A percentile compares a stretch with the other conserved stretches of the same genome.
phyloP scores from a whole-genome alignment of 805 yeast genomes.

The Cyberlindnera japonica region DNA sequence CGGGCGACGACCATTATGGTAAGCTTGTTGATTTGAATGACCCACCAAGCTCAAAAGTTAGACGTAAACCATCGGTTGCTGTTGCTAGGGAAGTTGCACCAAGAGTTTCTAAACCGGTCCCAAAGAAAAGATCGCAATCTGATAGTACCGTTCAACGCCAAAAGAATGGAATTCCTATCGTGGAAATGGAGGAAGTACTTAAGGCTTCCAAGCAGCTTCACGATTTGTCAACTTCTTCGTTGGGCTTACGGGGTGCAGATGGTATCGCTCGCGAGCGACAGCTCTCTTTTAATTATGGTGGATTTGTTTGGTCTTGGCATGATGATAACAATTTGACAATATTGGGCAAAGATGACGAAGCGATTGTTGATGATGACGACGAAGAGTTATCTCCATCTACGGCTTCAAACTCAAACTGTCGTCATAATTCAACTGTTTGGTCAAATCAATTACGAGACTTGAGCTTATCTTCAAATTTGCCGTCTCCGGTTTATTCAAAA shows the following conservation, averaged over 20 bases:
- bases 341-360: conserved; percentile 22
- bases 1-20: conserved; percentile 23
- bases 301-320: conserved; percentile 27
- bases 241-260: conserved; percentile 2
- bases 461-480: not conserved
- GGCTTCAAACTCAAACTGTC: not conserved
- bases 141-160: conserved; percentile 12
- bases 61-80: conserved; percentile 8
- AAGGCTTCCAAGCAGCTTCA: conserved; percentile 29
- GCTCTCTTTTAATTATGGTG: conserved; percentile 27
- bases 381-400: not conserved
- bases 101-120: conserved; percentile 5
- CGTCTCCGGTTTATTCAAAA: not conserved
- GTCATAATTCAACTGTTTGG: conserved; percentile 2
- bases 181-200: conserved; percentile 27
- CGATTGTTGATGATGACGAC: conserved; percentile 6
- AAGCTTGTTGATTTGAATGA: conserved; percentile 20
- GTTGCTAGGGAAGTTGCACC: not conserved
- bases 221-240: conserved; percentile 18
- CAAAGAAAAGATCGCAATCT: conserved; percentile 23
- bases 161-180: conserved; percentile 10
- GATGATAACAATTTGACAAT: conserved; percentile 22
- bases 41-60: conserved; percentile 7
- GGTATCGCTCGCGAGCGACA: conserved; percentile 5
- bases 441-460: not conserved